Percentiles rank a stretch among this genome's conserved stretches.
phyloP scores from a whole-genome alignment of 1,284 basidiomycete species.

The Ganoderma leucocontextum region DNA sequence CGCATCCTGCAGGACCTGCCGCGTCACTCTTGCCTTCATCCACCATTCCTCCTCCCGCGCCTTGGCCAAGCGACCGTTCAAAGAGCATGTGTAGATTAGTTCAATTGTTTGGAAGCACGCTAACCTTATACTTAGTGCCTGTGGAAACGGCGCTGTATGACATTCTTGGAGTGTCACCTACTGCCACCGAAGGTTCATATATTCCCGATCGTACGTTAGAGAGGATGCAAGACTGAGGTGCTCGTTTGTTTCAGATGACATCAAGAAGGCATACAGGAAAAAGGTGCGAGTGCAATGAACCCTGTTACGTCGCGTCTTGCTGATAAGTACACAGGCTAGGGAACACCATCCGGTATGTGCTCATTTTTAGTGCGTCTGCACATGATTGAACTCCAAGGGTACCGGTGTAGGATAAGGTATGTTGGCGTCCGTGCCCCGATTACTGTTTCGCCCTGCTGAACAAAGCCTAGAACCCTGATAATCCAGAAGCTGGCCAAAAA shows the following conservation, averaged over 20 bases:
- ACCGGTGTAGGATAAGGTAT: constrained; percentile 68
- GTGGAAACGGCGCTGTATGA: constrained; percentile 83
- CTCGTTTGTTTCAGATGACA: constrained; percentile 66
- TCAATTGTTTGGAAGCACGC: neutral
- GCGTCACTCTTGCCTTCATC: constrained; percentile 10
- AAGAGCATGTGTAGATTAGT: neutral
- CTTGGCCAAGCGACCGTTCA: neutral
- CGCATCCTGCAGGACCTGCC: constrained; percentile 5
- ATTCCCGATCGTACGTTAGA: constrained; percentile 7
- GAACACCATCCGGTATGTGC: constrained; percentile 87
- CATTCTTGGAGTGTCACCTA: constrained; percentile 73
- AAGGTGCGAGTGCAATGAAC: constrained; percentile 61
- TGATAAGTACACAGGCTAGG: constrained; percentile 68
- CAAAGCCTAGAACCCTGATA: constrained; percentile 72
- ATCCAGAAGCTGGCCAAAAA: constrained; percentile 78
- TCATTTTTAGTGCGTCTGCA: constrained; percentile 9
- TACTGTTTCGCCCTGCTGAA: too few relatives aligned
- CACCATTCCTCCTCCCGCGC: neutral
- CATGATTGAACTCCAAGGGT: constrained; percentile 4
- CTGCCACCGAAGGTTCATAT: constrained; percentile 72
- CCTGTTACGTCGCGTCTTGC: constrained; percentile 18
- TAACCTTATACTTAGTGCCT: constrained; percentile 58
- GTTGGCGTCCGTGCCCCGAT: constrained; percentile 7
- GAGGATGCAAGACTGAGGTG: constrained; percentile 21
- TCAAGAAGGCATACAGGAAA: constrained; percentile 92